A percentile compares a stretch with the other conserved stretches of the same genome.
phyloP scores from a whole-genome alignment of 2,329 filamentous ascomycete species.

The Lecanicillium sp. region DNA sequence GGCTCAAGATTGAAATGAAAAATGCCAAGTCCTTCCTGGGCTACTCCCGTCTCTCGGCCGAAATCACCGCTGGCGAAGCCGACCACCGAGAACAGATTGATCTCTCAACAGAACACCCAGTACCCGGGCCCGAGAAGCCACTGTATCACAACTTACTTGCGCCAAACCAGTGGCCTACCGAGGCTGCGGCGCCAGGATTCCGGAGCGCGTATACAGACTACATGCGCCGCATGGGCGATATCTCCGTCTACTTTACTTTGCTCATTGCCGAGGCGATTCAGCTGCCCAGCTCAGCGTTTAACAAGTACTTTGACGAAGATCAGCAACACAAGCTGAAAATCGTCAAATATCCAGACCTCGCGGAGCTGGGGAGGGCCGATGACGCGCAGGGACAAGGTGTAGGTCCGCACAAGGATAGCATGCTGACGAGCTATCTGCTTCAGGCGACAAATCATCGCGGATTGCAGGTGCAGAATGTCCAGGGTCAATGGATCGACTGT shows the following conservation, averaged over 20 bases:
- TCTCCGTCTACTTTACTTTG: constrained; percentile 67
- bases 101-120: constrained; percentile 67
- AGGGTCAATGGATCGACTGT: constrained; percentile 74
- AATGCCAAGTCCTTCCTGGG: constrained; percentile 65
- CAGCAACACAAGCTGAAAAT: constrained; percentile 86
- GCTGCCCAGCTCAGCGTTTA: constrained; percentile 60
- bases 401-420: constrained; percentile 77
- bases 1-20: constrained; percentile 63
- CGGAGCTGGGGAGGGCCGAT: constrained; percentile 42
- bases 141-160: constrained; percentile 67
- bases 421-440: constrained; percentile 74
- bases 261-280: constrained; percentile 80
- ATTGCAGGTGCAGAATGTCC: constrained; percentile 74
- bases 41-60: constrained; percentile 57
- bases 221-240: constrained; percentile 63
- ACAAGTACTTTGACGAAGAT: constrained; percentile 66
- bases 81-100: constrained; percentile 86
- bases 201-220: constrained; percentile 63
- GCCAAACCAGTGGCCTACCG: constrained; percentile 73
- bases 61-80: constrained; percentile 63
- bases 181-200: constrained; percentile 56
- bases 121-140: constrained; percentile 55
- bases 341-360: constrained; percentile 72
- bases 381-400: constrained; percentile 49
- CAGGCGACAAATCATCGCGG: constrained; percentile 71